Evolutionary conservation across 176 grass and related monocot genomes (phyloP), one percentile per base, ranked within the genome.

Genomic region (Tuctoria greenei): DNA sequence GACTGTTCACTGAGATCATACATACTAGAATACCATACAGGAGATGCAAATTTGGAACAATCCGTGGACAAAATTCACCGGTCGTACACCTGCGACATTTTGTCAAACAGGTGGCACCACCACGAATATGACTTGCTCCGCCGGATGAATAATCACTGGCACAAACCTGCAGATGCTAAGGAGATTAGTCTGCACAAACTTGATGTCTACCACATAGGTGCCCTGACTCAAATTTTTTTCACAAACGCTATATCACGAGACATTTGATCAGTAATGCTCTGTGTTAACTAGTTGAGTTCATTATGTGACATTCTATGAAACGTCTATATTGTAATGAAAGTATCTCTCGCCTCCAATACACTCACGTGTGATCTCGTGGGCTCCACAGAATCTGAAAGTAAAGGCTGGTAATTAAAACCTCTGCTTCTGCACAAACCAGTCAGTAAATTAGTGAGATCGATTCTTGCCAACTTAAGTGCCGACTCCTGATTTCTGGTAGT

Each of bases 301-400:
- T 10, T 67, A 52, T 58, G 72, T 61, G 25, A 2, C 10, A 23
- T 35, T 31, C 38, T 40, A 61, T 5, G 17, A 26, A 40, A 37
- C 69, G 45, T 36, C 6, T 47, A 1, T 2, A 36, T 41, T 38
- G 25, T 57, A 21, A 66, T 0, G n/a, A 49, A 1, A 49, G 36
- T 64, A 52, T 14, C 55, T 57, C 71, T 27, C n/a, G 56, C 44
- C 27, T 35, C 36, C 21, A 50, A 49, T 42, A 28, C 13, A 31
- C 21, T 54, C 62, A 23, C 10, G 49, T 35, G 35, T 80, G 78
- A 88, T 76, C 80, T 66, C 13, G 57, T 61, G 52, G 76, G 34
- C 57, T 51, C 27, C 37, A 44, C 15, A 38, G 81, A 75, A 71
- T 89, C 84, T 20, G 81, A 82, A 62, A 93, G 81, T 58, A 93